Base-by-base conservation (phyloP, 2,329 filamentous ascomycete species). In the Diaporthe velutina region DNA sequence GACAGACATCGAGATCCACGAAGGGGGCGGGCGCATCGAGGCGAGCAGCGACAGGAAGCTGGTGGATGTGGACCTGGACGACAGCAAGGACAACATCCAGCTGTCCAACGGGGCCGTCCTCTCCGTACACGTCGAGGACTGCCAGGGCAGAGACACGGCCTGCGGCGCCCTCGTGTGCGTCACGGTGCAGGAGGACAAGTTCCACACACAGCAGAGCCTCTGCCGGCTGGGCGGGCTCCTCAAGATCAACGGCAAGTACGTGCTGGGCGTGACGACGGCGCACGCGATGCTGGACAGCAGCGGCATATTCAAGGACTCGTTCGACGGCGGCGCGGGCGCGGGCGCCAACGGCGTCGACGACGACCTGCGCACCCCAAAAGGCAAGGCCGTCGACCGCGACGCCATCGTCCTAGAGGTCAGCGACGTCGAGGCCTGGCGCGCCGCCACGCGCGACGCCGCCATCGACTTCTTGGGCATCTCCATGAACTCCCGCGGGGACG, bases 261-360 rank as follows among this genome's bases (percentile, higher is more conserved):
- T 74, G 22, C 73, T 74, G 15, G 73, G 73, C 33, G 60, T 74
- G 28, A 50, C 73, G 12, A 73, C 70, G 4, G 73, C 73, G 60
- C 73, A 74, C 60, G 68, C 70, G 17, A 74, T 74, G 73, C 73
- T 74, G 1, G 70, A 74, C 70, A 45, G 70, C 45, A 73, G 73
- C 52, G 73, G 73, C 1, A 66, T 74, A 8, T 68, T 74, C 54
- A 35, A 52, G n/a, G 73, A 68, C 42, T 55, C 73, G 19, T 48
- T 74, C 33, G 60, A 73, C 33, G 60, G 38, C 8, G n/a, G 13
- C 8, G 30, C 7, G 7, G 64, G n/a, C n/a, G n/a, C n/a, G n/a
- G n/a, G n/a, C n/a, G n/a, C n/a, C n/a, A n/a, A n/a, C n/a, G n/a
- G n/a, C n/a, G n/a, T n/a, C n/a, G 64, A 40, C n/a, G n/a, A 12